Conservation (phyloP, 2,329 filamentous ascomycete genomes). For the Venturia effusa region DNA sequence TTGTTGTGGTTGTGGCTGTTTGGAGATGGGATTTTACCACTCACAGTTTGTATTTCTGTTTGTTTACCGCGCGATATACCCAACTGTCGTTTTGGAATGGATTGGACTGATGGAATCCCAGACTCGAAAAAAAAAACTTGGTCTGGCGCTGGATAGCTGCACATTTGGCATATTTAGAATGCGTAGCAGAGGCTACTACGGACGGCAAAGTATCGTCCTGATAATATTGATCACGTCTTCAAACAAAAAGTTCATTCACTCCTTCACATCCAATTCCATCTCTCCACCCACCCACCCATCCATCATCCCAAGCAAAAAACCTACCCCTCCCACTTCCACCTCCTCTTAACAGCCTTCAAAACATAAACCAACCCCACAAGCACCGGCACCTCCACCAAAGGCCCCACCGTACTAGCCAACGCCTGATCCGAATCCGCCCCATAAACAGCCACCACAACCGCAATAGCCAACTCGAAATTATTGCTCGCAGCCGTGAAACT, state of each 20-base stretch:
- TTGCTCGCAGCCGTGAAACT: slow-evolving; percentile 87
- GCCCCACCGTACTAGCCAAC: slow-evolving; percentile 71
- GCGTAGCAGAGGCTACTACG: neutral
- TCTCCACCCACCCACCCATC: neutral
- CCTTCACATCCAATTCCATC: neutral
- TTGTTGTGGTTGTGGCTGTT: neutral
- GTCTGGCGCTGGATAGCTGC: neutral
- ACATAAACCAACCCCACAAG: slow-evolving; percentile 67
- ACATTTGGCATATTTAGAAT: neutral
- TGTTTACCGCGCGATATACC: slow-evolving; percentile 1
- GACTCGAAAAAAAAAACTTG: neutral
- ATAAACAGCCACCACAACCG: slow-evolving; percentile 73
- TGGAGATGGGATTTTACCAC: neutral
- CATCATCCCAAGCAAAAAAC: no score
- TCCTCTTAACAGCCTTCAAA: slow-evolving; percentile 47
- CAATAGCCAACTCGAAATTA: slow-evolving; percentile 87
- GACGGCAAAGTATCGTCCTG: neutral
- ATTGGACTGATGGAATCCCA: neutral
- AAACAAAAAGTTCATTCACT: neutral
- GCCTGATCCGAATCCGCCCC: slow-evolving; percentile 70
- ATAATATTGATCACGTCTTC: neutral
- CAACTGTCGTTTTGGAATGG: slow-evolving; percentile 3
- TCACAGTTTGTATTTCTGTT: slow-evolving; percentile 1
- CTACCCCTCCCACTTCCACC: slow-evolving; percentile 41
- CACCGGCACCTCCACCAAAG: slow-evolving; percentile 78